Evolutionary conservation across 176 grass and related monocot species (phyloP), one percentile per base, ranked within the genome.

Genomic region (Eleusine coracana): DNA sequence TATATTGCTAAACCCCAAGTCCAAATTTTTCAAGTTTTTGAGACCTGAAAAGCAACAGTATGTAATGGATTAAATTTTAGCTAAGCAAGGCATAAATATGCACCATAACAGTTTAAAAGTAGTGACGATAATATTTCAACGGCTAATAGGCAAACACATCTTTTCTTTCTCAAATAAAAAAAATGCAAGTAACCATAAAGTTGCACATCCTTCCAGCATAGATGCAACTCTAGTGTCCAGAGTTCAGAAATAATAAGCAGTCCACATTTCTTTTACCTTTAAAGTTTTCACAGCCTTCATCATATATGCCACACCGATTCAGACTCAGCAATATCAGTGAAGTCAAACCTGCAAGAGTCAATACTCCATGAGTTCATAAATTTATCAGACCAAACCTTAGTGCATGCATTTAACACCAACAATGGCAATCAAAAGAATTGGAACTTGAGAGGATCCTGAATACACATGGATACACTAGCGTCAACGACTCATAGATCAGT

Each of bases 1-100:
- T 61, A 98, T 93, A 76, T 83, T 28, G 78, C 93, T 98, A 86
- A 92, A 98, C 18, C 96, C 91, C 89, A 98, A 82, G 75, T 91
- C 89, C 68, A 92, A 82, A 62, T 75, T 50, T 77, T 92, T 94
- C 83, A 97, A 87, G 25, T 78, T 97, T 31, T 71, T 74, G 80
- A 88, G 85, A 79, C 78, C 92, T 94, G 87, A 21, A 83, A 86
- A 72, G 20, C 55, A 78, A 31, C 40, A 59, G 6, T 2, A 71
- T 18, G 50, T 36, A 77, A 77, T 58, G 10, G 76, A 70, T 71
- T 80, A 63, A 60, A 55, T 10, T 34, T 70, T 27, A 81, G 5
- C 5, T 66, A 74, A 31, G 50, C 42, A 70, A 36, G 68, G 18
- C 2, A 87, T 67, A 15, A 34, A 56, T 61, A 76, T 40, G 15